Percentiles rank a stretch among this genome's conserved stretches.
phyloP scores from a whole-genome alignment of 495 filamentous ascomycete genomes.

The Letharia lupina region DNA sequence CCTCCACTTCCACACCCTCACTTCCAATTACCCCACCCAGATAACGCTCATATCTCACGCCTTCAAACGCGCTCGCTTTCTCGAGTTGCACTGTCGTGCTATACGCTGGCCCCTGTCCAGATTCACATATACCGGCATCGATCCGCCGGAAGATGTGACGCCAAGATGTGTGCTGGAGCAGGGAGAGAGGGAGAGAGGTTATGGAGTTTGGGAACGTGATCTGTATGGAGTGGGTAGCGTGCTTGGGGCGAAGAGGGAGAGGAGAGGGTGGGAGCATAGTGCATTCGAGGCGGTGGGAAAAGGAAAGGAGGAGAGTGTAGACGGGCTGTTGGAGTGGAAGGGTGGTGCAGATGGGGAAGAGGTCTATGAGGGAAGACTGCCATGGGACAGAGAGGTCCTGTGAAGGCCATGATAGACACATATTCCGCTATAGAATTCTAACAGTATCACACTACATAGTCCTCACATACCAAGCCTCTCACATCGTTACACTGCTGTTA shows the following conservation, averaged over 20 bases:
- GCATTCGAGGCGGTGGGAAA: slow-evolving; percentile 25
- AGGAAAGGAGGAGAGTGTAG: slow-evolving; percentile 30
- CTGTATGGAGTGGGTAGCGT: slow-evolving; percentile 36
- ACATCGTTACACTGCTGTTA: neutral
- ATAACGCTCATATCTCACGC: slow-evolving; percentile 66
- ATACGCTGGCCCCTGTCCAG: slow-evolving; percentile 44
- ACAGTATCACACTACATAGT: neutral
- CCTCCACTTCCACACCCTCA: slow-evolving; percentile 44
- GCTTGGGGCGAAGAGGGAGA: slow-evolving; percentile 33
- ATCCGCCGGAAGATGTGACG: slow-evolving; percentile 53
- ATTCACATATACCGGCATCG: slow-evolving; percentile 55
- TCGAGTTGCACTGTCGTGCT: slow-evolving; percentile 58
- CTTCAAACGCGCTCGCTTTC: slow-evolving; percentile 63
- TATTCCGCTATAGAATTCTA: neutral
- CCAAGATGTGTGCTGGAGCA: slow-evolving; percentile 37
- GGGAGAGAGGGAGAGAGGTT: slow-evolving; percentile 37
- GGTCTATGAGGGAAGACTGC: slow-evolving; percentile 33
- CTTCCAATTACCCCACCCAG: slow-evolving; percentile 31
- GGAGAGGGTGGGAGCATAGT: slow-evolving; percentile 35
- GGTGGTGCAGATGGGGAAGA: slow-evolving; percentile 33
- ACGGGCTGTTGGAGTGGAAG: slow-evolving; percentile 35
- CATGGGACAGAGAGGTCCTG: slow-evolving; percentile 30
- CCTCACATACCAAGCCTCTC: neutral
- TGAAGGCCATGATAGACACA: neutral
- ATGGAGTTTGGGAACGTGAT: slow-evolving; percentile 40